Evolutionary conservation across 305 asterid species (phyloP), one percentile per base, ranked within the genome.

Genomic region (Solanum hybrid): DNA sequence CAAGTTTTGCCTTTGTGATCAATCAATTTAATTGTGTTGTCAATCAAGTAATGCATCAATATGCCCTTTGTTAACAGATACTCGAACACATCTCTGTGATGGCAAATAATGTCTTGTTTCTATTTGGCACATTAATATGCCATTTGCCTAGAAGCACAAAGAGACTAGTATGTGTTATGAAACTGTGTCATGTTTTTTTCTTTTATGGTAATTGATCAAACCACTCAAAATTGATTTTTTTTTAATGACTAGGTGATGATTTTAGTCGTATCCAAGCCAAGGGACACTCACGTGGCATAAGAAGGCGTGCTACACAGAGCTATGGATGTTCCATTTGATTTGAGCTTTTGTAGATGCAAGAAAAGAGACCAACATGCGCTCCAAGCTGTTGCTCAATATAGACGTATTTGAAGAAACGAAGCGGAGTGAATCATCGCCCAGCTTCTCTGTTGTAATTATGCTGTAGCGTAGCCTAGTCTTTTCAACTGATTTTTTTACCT

Each of bases 361-460:
- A 31, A 51, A 84, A 51, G 73, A 6, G 75, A 46, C 20, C 76
- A 85, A 3, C 87, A 85, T 51, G 46, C 0, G 5, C 40, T 31
- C 76, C 76, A 20, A 85, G 31, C 31, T 56, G 40, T 51, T 71
- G n/a, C 10, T 31, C 75, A 20, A n/a, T 85, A 31, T 10, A 51
- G n/a, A 85, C 4, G 42, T 31, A 10, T 0, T 51, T 84, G 87
- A 31, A 29, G 87, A 51, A 51, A 51, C 14, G 2, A 51, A 3
- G 20, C 1, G 1, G 22, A 31, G 20, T 31, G 22, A 29, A 31
- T 85, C 7, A 31, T 85, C 7, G 1, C 76, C 24, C 42, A 56
- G 87, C 40, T 84, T 85, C 31, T 84, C 46, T 56, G 42, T 85
- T 85, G 87, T 85, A 85, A 85, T 85, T 85, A 85, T 85, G 87